Percentiles rank a stretch among this genome's conserved stretches.
These are phyloP conservation scores for Monosporascus sp. DNA, from an alignment of 2,329 filamentous ascomycete species.

Conservation along the genomic window DNA sequence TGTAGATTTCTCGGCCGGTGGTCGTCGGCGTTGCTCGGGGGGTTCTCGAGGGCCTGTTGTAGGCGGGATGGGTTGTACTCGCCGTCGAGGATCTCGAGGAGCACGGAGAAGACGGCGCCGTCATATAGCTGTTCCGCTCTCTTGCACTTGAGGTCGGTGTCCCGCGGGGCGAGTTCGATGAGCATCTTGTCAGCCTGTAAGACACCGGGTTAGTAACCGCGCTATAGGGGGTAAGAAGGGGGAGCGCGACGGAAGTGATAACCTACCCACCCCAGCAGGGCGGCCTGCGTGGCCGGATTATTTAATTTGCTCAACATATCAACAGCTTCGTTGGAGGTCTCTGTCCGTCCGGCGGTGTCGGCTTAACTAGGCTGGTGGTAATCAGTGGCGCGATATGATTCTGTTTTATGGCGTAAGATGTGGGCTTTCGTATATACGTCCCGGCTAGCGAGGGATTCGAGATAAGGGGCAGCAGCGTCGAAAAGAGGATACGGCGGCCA, in stretches of 20 bases:
- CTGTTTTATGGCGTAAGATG: not conserved
- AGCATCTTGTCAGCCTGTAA: conserved; percentile 25
- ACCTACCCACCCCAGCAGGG: conserved; percentile 53
- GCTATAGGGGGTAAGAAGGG: conserved; percentile 24
- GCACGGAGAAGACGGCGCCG: conserved; percentile 48
- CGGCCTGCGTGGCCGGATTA: conserved; percentile 42
- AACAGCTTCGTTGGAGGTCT: not conserved
- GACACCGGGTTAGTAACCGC: conserved; percentile 17
- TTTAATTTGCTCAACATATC: conserved; percentile 31
- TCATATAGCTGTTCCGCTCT: conserved; percentile 50
- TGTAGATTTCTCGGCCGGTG: conserved; percentile 32
- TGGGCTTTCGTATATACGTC: too few species aligned
- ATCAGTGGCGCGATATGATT: not conserved
- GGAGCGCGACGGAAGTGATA: conserved; percentile 6
- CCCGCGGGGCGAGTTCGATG: conserved; percentile 15
- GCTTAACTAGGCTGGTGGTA: not conserved
- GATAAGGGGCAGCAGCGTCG: too few species aligned
- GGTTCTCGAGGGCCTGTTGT: conserved; percentile 35
- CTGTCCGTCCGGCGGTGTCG: too few species aligned
- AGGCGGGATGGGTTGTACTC: conserved; percentile 52
- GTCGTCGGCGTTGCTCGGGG: conserved; percentile 41
- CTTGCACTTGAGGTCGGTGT: conserved; percentile 40
- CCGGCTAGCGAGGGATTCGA: too few species aligned
- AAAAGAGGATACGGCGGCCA: too few species aligned
- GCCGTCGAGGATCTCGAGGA: conserved; percentile 54